phyloP scores from a whole-genome alignment of 75 land plant species.

The Pinus taeda region DNA sequence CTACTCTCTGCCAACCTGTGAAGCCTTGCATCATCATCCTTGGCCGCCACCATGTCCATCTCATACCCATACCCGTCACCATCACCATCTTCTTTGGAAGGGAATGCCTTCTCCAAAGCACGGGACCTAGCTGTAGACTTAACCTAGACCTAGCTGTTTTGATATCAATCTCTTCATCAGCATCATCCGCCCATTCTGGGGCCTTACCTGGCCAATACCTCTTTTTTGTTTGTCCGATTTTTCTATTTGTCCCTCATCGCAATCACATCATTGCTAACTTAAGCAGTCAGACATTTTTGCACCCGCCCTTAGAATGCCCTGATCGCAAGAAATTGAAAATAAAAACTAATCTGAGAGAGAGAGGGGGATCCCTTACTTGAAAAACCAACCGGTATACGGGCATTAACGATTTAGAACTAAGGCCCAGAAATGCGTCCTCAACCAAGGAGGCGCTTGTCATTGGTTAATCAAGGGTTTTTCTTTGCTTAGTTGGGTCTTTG shows the following conservation, averaged over 20 bases:
- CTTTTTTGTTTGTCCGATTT: constrained; percentile 94
- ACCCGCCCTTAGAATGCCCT: background rate
- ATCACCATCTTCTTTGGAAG: constrained; percentile 32
- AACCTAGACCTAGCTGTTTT: constrained; percentile 11
- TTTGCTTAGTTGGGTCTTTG: too few relatives aligned
- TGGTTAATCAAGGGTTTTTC: too few relatives aligned
- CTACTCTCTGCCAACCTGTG: constrained; percentile 76
- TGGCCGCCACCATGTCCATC: background rate
- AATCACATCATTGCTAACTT: constrained; percentile 84
- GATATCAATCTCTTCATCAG: constrained; percentile 68
- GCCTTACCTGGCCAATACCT: constrained; percentile 98
- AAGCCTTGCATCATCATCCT: constrained; percentile 69
- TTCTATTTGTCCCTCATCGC: constrained; percentile 93
- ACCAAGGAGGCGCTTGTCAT: too few relatives aligned
- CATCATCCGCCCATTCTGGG: constrained; percentile 95
- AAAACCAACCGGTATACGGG: too few relatives aligned
- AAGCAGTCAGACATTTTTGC: constrained; percentile 91
- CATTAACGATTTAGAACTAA: too few relatives aligned
- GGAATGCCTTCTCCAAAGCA: constrained; percentile 64
- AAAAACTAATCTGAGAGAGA: too few relatives aligned
- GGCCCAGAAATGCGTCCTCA: too few relatives aligned
- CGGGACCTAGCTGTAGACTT: constrained; percentile 6
- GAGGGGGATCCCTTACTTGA: too few relatives aligned
- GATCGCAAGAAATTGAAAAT: background rate
- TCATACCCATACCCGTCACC: background rate